phyloP scores from a whole-genome alignment of 805 yeast genomes.

The Candida boidinii region DNA sequence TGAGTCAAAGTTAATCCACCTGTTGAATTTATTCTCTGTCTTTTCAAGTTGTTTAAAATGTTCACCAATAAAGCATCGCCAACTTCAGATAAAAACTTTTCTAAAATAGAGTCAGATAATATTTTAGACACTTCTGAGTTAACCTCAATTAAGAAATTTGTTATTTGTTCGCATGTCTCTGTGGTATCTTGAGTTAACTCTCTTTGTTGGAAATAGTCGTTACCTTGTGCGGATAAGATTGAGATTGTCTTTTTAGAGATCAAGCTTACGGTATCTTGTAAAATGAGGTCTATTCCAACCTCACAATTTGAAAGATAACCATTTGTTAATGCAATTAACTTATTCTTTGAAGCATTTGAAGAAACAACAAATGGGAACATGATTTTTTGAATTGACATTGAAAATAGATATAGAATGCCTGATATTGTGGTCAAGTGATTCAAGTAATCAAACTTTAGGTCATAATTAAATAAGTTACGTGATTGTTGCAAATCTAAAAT shows the following conservation, averaged over 20 bases:
- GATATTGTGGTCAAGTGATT: constrained; percentile 42
- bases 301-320: constrained; percentile 54
- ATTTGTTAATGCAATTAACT: constrained; percentile 56
- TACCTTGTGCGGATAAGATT: constrained; percentile 57
- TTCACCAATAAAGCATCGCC: constrained; percentile 51
- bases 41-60: constrained; percentile 64
- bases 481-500: constrained; percentile 18
- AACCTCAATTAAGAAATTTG: constrained; percentile 29
- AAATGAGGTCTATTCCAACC: constrained; percentile 51
- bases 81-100: constrained; percentile 34
- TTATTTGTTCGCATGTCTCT: constrained; percentile 56
- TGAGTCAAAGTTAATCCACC: constrained; percentile 81
- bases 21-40: constrained; percentile 64
- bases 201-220: constrained; percentile 53
- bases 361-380: constrained; percentile 67
- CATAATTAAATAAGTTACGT: constrained; percentile 1
- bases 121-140: constrained; percentile 2
- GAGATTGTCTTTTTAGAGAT: constrained; percentile 41
- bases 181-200: constrained; percentile 42
- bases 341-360: constrained; percentile 45
- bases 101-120: constrained; percentile 33
- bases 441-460: constrained; percentile 38
- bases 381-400: constrained; percentile 67
- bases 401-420: constrained; percentile 54
- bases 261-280: constrained; percentile 49